These are phyloP conservation scores for Colletotrichum somersetense DNA, from an alignment of 2,329 filamentous ascomycete species.

Conservation along the genomic window DNA sequence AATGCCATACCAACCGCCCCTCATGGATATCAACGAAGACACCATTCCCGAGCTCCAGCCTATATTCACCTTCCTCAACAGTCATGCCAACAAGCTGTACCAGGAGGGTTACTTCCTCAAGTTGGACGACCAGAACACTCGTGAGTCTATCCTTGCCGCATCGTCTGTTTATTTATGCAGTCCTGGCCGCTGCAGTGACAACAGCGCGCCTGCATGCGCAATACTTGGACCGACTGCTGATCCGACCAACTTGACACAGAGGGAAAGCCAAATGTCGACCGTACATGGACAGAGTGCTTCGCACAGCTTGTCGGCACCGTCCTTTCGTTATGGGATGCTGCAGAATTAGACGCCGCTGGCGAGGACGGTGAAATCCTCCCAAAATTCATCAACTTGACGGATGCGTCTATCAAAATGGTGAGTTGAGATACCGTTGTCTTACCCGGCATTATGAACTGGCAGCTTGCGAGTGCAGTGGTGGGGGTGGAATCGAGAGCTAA, in stretches of 20 bases:
- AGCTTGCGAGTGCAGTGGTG: slow-evolving; percentile 11
- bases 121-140: slow-evolving; percentile 91
- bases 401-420: slow-evolving; percentile 99
- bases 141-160: slow-evolving; percentile 66
- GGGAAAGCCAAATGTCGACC: slow-evolving; percentile 85
- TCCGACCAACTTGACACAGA: slow-evolving; percentile 63
- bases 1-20: slow-evolving; percentile 84
- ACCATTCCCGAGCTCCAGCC: slow-evolving; percentile 93
- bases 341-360: slow-evolving; percentile 88
- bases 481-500: slow-evolving; percentile 31
- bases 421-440: slow-evolving; percentile 39
- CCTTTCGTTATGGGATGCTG: slow-evolving; percentile 94
- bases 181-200: slow-evolving; percentile 2
- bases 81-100: slow-evolving; percentile 95
- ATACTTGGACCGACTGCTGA: slow-evolving; percentile 20
- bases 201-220: slow-evolving; percentile 1
- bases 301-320: slow-evolving; percentile 96
- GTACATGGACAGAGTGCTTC: slow-evolving; percentile 97
- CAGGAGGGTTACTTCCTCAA: slow-evolving; percentile 99
- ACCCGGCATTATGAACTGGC: background rate
- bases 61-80: slow-evolving; percentile 94
- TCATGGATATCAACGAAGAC: slow-evolving; percentile 87
- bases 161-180: slow-evolving; percentile 10
- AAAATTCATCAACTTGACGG: slow-evolving; percentile 95
- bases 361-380: slow-evolving; percentile 87